Conservation (phyloP, 2,329 filamentous ascomycete genomes). For the Talaromyces verruculosus region DNA sequence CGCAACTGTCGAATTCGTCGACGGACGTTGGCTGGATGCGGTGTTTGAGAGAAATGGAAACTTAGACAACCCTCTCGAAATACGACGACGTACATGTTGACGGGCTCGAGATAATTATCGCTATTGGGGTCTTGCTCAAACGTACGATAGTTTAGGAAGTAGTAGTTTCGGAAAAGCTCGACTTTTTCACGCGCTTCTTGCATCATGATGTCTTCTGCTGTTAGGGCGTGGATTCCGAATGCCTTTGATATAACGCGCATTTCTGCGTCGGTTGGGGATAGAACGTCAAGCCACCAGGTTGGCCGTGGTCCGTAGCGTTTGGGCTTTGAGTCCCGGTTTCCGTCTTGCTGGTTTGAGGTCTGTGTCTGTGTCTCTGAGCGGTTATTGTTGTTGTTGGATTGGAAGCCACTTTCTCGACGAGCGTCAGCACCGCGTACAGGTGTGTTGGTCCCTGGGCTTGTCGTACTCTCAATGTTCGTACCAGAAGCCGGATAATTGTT, state of each 20-base stretch:
- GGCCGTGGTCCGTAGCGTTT: slow-evolving; percentile 75
- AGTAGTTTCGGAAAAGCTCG: slow-evolving; percentile 94
- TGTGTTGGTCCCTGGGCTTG: slow-evolving; percentile 10
- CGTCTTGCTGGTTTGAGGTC: slow-evolving; percentile 29
- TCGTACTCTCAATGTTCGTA: neutral
- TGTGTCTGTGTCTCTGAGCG: slow-evolving; percentile 15
- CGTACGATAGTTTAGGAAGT: slow-evolving; percentile 97
- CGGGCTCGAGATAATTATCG: slow-evolving; percentile 87
- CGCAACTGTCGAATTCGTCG: slow-evolving; percentile 88
- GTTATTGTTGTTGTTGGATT: slow-evolving; percentile 28
- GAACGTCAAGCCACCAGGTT: slow-evolving; percentile 94
- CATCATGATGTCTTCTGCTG: slow-evolving; percentile 94
- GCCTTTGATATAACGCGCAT: slow-evolving; percentile 92
- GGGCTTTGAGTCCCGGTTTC: slow-evolving; percentile 32
- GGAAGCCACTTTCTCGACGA: slow-evolving; percentile 24
- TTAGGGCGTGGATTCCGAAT: slow-evolving; percentile 94
- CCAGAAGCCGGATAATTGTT: neutral
- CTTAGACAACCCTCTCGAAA: slow-evolving; percentile 94
- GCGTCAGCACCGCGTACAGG: slow-evolving; percentile 8
- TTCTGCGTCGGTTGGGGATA: slow-evolving; percentile 86
- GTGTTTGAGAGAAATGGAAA: slow-evolving; percentile 96
- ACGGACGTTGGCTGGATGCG: slow-evolving; percentile 93
- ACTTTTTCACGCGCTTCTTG: slow-evolving; percentile 98
- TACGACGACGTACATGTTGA: slow-evolving; percentile 97
- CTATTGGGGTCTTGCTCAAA: slow-evolving; percentile 93